Evolutionary conservation across 2,329 filamentous ascomycete genomes (phyloP).

Genomic region (Pseudogymnoascus sp.): DNA sequence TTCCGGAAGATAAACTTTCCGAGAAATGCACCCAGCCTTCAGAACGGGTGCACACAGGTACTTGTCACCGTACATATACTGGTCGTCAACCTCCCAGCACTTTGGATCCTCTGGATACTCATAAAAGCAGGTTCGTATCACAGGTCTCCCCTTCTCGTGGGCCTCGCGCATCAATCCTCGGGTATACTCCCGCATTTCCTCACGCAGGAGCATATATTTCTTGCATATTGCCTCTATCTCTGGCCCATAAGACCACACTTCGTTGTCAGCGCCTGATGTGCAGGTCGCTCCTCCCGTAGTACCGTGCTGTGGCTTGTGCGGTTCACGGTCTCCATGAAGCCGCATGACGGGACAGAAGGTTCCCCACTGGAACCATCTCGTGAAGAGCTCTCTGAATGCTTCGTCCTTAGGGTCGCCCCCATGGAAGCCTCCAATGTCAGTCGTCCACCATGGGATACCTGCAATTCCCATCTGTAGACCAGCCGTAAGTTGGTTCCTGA

Average conservation of each 20-base stretch:
- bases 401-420: constrained; percentile 49
- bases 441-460: constrained; percentile 61
- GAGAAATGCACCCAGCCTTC: constrained; percentile 35
- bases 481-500: constrained; percentile 52
- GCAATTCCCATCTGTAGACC: constrained; percentile 58
- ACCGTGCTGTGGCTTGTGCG: constrained; percentile 37
- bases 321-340: constrained; percentile 58
- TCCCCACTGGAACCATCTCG: constrained; percentile 63
- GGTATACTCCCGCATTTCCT: constrained; percentile 50
- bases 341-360: constrained; percentile 60
- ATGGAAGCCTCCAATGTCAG: constrained; percentile 63
- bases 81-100: constrained; percentile 48
- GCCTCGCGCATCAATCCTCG: constrained; percentile 50
- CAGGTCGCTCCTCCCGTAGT: constrained; percentile 18
- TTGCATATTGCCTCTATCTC: constrained; percentile 52
- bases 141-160: constrained; percentile 49
- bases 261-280: constrained; percentile 44
- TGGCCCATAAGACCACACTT: constrained; percentile 59
- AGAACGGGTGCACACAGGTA: constrained; percentile 53
- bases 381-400: constrained; percentile 53
- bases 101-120: constrained; percentile 49
- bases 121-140: constrained; percentile 56
- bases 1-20: constrained; percentile 44
- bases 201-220: constrained; percentile 50
- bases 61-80: constrained; percentile 56